Percentiles rank a stretch among this genome's conserved stretches.
Conservation (phyloP, 352 stramenopile genomes). For the Globisporangium yorkense region DNA sequence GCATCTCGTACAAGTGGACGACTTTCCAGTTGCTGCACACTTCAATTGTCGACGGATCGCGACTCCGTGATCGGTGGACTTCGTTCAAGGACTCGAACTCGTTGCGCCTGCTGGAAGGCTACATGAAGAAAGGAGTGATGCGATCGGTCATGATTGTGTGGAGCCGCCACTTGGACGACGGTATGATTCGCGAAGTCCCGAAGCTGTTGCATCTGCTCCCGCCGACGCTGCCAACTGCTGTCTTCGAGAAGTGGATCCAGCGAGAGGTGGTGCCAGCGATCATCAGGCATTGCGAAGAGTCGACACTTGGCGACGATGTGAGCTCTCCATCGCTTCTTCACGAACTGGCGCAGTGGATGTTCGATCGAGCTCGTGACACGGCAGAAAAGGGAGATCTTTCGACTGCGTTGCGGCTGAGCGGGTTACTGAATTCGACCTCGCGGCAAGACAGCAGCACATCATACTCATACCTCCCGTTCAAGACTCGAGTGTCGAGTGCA, state of each 20-base stretch:
- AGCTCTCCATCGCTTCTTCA: slow-evolving; percentile 2
- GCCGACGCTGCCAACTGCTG: slow-evolving; percentile 28
- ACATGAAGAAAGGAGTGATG: slow-evolving; percentile 46
- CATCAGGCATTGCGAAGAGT: slow-evolving; percentile 19
- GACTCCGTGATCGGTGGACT: slow-evolving; percentile 22
- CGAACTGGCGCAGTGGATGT: slow-evolving; percentile 25
- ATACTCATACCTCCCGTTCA: slow-evolving; percentile 22
- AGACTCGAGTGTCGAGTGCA: slow-evolving; percentile 8
- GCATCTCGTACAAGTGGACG: slow-evolving; percentile 53
- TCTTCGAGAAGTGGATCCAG: slow-evolving; percentile 50
- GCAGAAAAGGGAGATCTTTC: slow-evolving; percentile 23
- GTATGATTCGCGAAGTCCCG: slow-evolving; percentile 25
- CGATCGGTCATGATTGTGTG: slow-evolving; percentile 44
- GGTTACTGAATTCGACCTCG: slow-evolving; percentile 16
- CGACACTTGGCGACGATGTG: neutral
- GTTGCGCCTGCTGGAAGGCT: slow-evolving; percentile 32
- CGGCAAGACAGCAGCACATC: neutral
- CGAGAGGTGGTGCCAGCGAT: slow-evolving; percentile 45
- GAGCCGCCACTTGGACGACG: slow-evolving; percentile 38
- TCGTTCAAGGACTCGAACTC: slow-evolving; percentile 30
- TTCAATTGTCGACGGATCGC: slow-evolving; percentile 8
- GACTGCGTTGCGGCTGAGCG: slow-evolving; percentile 26
- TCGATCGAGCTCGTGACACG: slow-evolving; percentile 21
- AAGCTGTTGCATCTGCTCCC: slow-evolving; percentile 34
- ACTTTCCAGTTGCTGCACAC: slow-evolving; percentile 58